Evolutionary conservation across 2,329 filamentous ascomycete species (phyloP), one percentile per base, ranked within the genome.

Genomic region (Malbranchea zuffiana): DNA sequence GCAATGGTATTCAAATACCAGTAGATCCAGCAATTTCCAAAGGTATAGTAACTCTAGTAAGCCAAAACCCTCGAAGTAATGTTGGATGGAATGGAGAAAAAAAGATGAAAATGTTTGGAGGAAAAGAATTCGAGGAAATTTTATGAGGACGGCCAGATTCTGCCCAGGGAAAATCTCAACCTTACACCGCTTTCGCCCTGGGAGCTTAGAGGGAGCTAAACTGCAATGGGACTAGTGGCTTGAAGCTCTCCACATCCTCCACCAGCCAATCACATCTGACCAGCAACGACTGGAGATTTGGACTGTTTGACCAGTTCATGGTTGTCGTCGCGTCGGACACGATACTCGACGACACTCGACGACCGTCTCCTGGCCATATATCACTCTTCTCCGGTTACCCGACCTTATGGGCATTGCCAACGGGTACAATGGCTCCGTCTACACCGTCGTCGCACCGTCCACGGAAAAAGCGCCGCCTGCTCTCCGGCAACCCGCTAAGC

Each of bases 401-500:
- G n/a, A 25, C 23, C 6, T 7, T 7, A 25, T n/a, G 23, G 23
- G 23, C 23, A 7, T 25, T 7, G 23, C 23, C n/a, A 25, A 6
- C 23, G 23, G 10, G 30, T 12, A 3, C 36, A 41, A 37, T 41
- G 42, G 37, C 44, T 38, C 25, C 42, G 44, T 50, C 29, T 44
- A 26, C 53, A 38, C 42, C 50, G 5, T 47, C 48, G 17, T 53
- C 58, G 12, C 54, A 64, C 44, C 60, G 62, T 29, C 62, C 64
- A 15, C 61, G 63, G 31, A 66, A 63, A 52, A 68, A 64, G 57
- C 58, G 56, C 50, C 66, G 60, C 49, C 42, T 53, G 25, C 35
- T 52, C 3, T 37, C 44, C 24, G 35, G 48, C 17, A 47, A 49
- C 13, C 50, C 53, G 34, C 51, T 55, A 26, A 56, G 56, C 40